A percentile compares a stretch with the other conserved stretches of the same genome.
These are phyloP conservation scores for Scleroderma citrinum DNA, from an alignment of 768 basidiomycete species.

Conservation along the genomic window DNA sequence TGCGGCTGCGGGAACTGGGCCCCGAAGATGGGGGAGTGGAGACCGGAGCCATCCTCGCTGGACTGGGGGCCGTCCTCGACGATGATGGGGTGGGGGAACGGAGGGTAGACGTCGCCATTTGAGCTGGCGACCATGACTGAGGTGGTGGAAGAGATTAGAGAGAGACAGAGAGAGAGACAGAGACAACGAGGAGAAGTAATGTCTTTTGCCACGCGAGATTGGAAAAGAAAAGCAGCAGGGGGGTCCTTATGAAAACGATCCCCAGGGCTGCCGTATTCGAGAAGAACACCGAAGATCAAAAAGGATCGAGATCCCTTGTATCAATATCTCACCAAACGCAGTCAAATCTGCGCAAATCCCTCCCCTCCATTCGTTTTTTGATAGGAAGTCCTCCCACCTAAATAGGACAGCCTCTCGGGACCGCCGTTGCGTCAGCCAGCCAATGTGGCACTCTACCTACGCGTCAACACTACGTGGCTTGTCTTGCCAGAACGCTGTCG, in stretches of 20 bases:
- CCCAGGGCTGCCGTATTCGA: slow-evolving; percentile 14
- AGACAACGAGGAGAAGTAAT: slow-evolving; percentile 14
- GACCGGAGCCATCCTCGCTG: slow-evolving; percentile 69
- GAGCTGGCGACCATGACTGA: slow-evolving; percentile 52
- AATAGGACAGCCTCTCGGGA: slow-evolving; percentile 19
- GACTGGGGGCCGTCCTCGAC: slow-evolving; percentile 65
- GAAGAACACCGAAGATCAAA: slow-evolving; percentile 24
- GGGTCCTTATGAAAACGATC: slow-evolving; percentile 29
- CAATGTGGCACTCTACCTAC: no score
- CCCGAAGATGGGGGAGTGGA: slow-evolving; percentile 66
- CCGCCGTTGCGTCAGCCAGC: not conserved
- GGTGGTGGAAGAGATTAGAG: slow-evolving; percentile 15
- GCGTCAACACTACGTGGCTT: slow-evolving; percentile 5
- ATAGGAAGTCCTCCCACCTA: slow-evolving; percentile 11
- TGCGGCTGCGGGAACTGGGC: slow-evolving; percentile 40
- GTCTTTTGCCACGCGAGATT: slow-evolving; percentile 41
- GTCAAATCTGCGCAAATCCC: slow-evolving; percentile 1
- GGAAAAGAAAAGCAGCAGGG: slow-evolving; percentile 28
- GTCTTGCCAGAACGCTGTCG: slow-evolving; percentile 2
- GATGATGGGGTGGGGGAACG: slow-evolving; percentile 46
- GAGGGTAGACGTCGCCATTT: slow-evolving; percentile 50
- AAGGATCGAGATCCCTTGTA: slow-evolving; percentile 17
- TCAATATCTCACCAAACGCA: slow-evolving; percentile 2
- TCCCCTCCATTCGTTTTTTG: not conserved
- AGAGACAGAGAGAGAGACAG: slow-evolving; percentile 19